A percentile compares a stretch with the other conserved stretches of the same genome.
Evolutionary conservation across 345 rosid genomes (phyloP).

Genomic region (Eucalyptus guilfoylei): DNA sequence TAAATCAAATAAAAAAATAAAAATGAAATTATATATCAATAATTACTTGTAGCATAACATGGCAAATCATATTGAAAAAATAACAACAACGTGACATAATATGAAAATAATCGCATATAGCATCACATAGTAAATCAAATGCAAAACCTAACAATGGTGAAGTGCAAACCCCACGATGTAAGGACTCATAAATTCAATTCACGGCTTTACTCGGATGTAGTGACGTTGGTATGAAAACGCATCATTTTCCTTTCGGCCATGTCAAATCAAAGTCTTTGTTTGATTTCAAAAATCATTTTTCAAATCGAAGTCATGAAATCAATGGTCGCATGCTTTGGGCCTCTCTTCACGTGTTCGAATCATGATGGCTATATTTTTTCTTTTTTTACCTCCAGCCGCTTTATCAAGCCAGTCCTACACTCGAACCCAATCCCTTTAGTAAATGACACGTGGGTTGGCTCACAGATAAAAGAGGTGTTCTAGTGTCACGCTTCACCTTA

Average conservation of each 20-base stretch:
- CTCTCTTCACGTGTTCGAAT: not conserved
- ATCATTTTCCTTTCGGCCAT: not conserved
- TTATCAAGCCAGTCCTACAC: not conserved
- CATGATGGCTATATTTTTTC: not conserved
- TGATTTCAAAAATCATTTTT: not conserved
- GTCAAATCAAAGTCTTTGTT: not conserved
- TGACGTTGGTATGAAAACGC: not conserved
- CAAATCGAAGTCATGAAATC: not conserved
- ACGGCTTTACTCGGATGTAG: fast-evolving
- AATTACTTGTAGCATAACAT: not conserved
- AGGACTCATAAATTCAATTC: not conserved
- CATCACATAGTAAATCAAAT: not conserved
- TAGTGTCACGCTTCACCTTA: not conserved
- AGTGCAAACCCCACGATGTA: not conserved
- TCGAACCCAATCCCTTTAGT: not conserved
- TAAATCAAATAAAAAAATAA: not conserved
- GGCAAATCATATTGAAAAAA: not conserved
- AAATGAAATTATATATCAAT: not conserved
- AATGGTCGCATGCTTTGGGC: not conserved
- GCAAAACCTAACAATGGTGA: not conserved
- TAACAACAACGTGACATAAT: fast-evolving
- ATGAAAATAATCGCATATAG: not conserved
- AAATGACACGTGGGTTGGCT: not conserved
- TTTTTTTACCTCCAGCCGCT: not conserved
- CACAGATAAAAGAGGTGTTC: not conserved